A percentile compares a stretch with the other conserved stretches of the same genome.
Evolutionary conservation across 192 early-diverging fungal species (phyloP).

Genomic region (Coemansia furcata): DNA sequence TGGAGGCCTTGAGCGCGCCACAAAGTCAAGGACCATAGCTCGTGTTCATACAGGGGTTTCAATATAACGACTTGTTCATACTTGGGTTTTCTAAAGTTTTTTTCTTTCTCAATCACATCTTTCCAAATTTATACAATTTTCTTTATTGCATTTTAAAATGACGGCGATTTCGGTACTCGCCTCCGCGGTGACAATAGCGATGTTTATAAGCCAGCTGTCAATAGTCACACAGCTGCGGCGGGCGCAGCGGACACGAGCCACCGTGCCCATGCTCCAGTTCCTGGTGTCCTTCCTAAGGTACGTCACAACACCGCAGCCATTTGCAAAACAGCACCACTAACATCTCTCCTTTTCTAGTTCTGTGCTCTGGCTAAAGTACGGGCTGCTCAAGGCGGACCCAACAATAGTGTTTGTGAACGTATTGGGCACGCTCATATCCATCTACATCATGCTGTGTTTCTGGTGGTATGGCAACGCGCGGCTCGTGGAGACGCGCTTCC

Average conservation of each 20-base stretch:
- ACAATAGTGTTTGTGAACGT: conserved; percentile 20
- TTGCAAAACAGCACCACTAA: too few species aligned
- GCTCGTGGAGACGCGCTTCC: conserved; percentile 13
- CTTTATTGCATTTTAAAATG: conserved; percentile 14
- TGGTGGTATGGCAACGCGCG: conserved; percentile 19
- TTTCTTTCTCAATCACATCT: neutral
- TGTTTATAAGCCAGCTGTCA: conserved; percentile 42
- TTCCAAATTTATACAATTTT: neutral
- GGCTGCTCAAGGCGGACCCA: conserved; percentile 22
- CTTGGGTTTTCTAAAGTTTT: neutral
- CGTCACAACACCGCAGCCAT: neutral
- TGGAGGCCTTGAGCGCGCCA: too few species aligned
- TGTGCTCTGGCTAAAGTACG: conserved; percentile 47
- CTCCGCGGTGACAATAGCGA: conserved; percentile 22
- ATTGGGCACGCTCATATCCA: conserved; percentile 14
- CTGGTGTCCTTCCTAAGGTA: conserved; percentile 34
- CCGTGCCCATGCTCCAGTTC: conserved; percentile 28
- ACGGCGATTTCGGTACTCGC: conserved; percentile 25
- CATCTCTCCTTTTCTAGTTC: conserved; percentile 6
- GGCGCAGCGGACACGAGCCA: conserved; percentile 10
- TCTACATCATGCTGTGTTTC: conserved; percentile 33
- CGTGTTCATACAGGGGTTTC: too few species aligned
- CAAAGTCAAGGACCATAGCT: too few species aligned
- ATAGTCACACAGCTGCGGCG: conserved; percentile 19
- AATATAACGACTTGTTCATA: too few species aligned